Percentiles rank a stretch among this genome's conserved stretches.
Conservation (phyloP, 495 filamentous ascomycete genomes). For the Penicillium crystallinum region DNA sequence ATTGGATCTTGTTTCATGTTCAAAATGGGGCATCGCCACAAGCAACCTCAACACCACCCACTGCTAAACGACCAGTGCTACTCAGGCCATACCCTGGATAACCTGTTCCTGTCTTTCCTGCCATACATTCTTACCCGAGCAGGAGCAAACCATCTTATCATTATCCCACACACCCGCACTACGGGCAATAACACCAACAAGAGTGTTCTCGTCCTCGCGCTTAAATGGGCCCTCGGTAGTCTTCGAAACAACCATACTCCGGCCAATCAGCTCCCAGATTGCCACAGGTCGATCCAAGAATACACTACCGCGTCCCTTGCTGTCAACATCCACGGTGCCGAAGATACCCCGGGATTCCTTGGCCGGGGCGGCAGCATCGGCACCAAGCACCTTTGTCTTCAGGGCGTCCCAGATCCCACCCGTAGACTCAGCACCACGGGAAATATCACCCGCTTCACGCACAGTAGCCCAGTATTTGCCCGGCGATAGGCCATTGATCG, state of each 20-base stretch:
- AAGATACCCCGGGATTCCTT: constrained; percentile 60
- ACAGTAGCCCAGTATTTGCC: constrained; percentile 81
- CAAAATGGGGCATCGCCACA: neutral
- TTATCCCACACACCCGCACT: constrained; percentile 98
- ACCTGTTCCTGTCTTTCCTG: constrained; percentile 91
- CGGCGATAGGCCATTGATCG: constrained; percentile 74
- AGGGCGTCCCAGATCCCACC: constrained; percentile 73
- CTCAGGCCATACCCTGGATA: constrained; percentile 72
- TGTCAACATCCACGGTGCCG: constrained; percentile 65
- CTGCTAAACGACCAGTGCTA: neutral
- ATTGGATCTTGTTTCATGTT: neutral
- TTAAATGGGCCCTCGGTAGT: constrained; percentile 44
- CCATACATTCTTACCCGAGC: constrained; percentile 97
- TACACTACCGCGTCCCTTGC: constrained; percentile 58
- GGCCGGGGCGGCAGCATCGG: constrained; percentile 23
- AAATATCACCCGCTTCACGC: constrained; percentile 84
- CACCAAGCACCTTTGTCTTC: constrained; percentile 44
- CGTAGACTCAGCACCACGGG: constrained; percentile 70
- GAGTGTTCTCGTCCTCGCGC: constrained; percentile 70
- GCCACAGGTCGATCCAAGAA: constrained; percentile 77
- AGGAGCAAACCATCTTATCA: constrained; percentile 92
- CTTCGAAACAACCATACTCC: constrained; percentile 76
- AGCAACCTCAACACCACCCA: neutral
- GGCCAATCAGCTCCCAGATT: constrained; percentile 93
- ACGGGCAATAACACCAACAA: constrained; percentile 88